Base-by-base conservation (phyloP, 768 basidiomycete species). In the Auricularia auricula-judae region DNA sequence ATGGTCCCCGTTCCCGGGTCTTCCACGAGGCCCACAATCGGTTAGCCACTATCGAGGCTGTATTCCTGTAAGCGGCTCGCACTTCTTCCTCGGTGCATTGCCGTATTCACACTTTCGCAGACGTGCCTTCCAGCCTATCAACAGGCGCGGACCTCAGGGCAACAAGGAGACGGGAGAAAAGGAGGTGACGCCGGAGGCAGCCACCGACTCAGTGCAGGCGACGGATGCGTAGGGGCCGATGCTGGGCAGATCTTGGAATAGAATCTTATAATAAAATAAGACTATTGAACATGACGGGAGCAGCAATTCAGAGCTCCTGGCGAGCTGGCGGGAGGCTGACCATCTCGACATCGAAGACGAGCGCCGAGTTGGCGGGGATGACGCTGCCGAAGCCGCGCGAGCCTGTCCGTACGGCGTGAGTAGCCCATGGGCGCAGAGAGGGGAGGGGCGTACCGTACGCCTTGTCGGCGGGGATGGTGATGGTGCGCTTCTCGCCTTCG, bases 21-120 rank as follows among this genome's bases (percentile, higher is more conserved):
- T 99, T 94, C 82, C 88, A 85, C 16, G 94, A 94, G 75, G 88
- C 93, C 0, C 95, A 98, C 77, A 99, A 99, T 78, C 84, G 96
- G 65, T 95, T 94, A 74, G 96, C 93, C 95, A 94, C 94, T 0
- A 96, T 87, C 70, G 92, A 95, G 86, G 91, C 93, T 14, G 74
- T 84, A 11, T 96, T 97, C 70, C 91, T 93, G 91, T 93, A 70
- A 64, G 88, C 84, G 16, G 29, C 18, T 51, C 47, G 39, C 39
- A 42, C 39, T 51, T 4, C 18, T 18, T 51, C 47, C 10, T 5
- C 21, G 18, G 11, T 10, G 14, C 14, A 12, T 18, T 51, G 11
- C 7, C 18, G 18, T 51, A 51, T 21, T 51, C 47, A 51, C 16
- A 4, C 39, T 42, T 7, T 14, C 39, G 39, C 39, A 42, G 39